phyloP scores from a whole-genome alignment of 1,139 yeast genomes.

The Suhomyces bokatorum region DNA sequence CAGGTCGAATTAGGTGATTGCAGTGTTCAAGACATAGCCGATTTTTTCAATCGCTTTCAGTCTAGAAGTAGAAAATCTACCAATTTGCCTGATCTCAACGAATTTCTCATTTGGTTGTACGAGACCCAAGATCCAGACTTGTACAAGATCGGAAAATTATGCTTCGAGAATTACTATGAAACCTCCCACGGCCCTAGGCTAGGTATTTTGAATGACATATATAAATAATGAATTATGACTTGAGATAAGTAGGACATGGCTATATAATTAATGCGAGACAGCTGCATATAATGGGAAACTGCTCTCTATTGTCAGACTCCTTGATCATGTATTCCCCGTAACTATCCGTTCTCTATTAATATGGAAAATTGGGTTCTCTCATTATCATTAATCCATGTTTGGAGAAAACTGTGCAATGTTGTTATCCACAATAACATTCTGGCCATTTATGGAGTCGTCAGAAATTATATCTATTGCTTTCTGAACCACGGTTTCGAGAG shows the following conservation, averaged over 20 bases:
- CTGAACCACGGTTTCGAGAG: conserved; percentile 27
- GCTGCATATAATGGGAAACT: too few relatives aligned
- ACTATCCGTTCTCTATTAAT: too few relatives aligned
- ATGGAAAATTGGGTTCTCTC: too few relatives aligned
- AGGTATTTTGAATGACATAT: conserved; percentile 1
- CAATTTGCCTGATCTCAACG: conserved; percentile 16
- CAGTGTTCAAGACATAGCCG: conserved; percentile 7
- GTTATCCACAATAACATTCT: neutral
- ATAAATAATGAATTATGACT: conserved; percentile 2
- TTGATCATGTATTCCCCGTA: too few relatives aligned
- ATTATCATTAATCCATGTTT: too few relatives aligned
- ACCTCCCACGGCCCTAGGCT: neutral
- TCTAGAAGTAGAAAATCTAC: neutral
- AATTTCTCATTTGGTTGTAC: conserved; percentile 24
- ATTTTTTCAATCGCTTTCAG: neutral
- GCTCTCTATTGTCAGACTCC: too few relatives aligned
- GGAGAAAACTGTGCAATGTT: neutral
- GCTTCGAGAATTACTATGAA: conserved; percentile 17
- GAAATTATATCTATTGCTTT: conserved; percentile 31
- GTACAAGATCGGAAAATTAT: conserved; percentile 14
- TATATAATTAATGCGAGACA: too few relatives aligned
- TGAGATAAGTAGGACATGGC: neutral
- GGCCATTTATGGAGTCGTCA: conserved; percentile 19
- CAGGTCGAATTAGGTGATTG: conserved; percentile 1
- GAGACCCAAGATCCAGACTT: conserved; percentile 10